Evolutionary conservation across 2,329 filamentous ascomycete species (phyloP), one percentile per base, ranked within the genome.

Genomic region (Pestalotiopsis sp.): DNA sequence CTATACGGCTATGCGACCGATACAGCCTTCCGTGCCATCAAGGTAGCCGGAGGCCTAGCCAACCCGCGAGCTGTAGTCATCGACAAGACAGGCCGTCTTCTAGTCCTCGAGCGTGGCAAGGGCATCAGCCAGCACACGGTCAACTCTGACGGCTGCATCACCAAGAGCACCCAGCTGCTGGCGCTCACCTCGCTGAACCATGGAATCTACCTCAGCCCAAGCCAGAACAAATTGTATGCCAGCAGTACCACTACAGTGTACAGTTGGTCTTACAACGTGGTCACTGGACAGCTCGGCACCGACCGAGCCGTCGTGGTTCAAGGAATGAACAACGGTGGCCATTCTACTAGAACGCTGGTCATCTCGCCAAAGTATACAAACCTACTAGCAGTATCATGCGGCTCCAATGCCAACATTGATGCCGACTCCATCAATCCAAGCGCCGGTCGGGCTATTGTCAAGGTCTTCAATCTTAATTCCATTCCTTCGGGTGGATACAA

Each of bases 391-490:
- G 83, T 91, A 27, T 87, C 84, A 61, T 82, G 87, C 68, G 89
- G 89, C 4, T 88, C 86, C 57, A 80, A 81, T 25, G 79, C 78
- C 9, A 91, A 91, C 70, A 78, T 90, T 25, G 89, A 92, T 72
- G 64, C 57, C 70, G 72, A 79, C 14, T 81, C 89, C 2, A 77
- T 79, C 4, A 78, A 83, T 67, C 77, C 86, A 13, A 76, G 76
- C 1, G 83, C 81, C 0, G 89, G 86, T 0, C 83, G 86, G 63
- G 85, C 85, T 17, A 87, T 89, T 64, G 84, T 91, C 73, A 89
- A 87, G 72, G 87, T 86, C 4, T 78, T 78, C 67, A 71, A 78
- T 58, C 57, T 78, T 7, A 74, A 69, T 17, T 45, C 70, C 36
- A 39, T 72, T 17, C 68, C 78, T 20, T 36, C 38, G 39, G 73